These are phyloP conservation scores for Populus euphratica DNA, from an alignment of 345 rosid genomes.

Conservation along the genomic window DNA sequence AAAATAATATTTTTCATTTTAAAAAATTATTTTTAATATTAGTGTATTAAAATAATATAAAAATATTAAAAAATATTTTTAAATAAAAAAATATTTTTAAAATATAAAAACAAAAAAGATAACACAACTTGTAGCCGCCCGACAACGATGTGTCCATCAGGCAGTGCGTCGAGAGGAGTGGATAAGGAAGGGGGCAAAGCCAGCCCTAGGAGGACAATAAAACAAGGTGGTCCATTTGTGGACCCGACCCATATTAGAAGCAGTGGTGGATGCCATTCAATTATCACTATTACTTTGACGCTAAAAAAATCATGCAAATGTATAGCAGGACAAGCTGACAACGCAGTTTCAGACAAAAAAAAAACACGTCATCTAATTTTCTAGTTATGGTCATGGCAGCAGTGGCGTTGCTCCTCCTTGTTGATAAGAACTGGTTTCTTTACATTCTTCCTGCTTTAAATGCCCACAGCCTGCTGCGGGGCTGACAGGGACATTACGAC, in stretches of 20 bases:
- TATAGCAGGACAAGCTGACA: neutral
- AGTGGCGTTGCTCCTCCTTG: neutral
- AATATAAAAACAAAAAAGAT: too few species aligned
- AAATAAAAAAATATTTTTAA: too few species aligned
- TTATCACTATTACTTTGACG: neutral
- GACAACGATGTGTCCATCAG: neutral
- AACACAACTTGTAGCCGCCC: neutral
- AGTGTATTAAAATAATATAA: too few species aligned
- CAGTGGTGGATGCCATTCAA: neutral
- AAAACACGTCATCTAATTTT: neutral
- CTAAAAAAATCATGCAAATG: neutral
- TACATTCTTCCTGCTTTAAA: too few species aligned
- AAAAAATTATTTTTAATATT: too few species aligned
- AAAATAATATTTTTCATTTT: too few species aligned
- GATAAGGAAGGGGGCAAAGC: neutral
- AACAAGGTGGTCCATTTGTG: neutral
- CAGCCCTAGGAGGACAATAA: neutral
- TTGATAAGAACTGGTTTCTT: neutral
- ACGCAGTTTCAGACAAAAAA: neutral
- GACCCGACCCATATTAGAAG: constrained; percentile 8
- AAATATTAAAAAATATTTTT: too few species aligned
- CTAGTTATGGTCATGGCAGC: neutral
- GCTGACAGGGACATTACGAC: neutral
- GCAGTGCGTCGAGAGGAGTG: neutral
- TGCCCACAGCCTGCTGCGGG: neutral